A percentile compares a stretch with the other conserved stretches of the same genome.
phyloP scores from a whole-genome alignment of 805 yeast genomes.

The Suhomyces sp. region DNA sequence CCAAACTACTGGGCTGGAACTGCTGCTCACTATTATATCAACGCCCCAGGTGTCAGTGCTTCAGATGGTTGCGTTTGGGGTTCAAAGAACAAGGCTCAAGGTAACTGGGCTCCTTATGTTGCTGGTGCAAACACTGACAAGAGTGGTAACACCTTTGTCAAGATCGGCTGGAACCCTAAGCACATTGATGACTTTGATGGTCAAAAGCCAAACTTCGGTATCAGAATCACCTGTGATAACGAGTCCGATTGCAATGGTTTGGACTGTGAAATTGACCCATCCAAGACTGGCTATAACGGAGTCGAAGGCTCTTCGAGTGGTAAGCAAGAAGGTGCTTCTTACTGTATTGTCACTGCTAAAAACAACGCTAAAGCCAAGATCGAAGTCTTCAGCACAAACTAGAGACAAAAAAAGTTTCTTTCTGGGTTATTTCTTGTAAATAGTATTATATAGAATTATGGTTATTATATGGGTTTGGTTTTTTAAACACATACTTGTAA shows the following conservation, averaged over 20 bases:
- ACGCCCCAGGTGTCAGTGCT: constrained; percentile 76
- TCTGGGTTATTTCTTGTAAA: not conserved
- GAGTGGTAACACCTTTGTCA: constrained; percentile 68
- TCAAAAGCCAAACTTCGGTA: constrained; percentile 63
- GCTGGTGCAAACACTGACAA: constrained; percentile 85
- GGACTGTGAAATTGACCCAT: constrained; percentile 81
- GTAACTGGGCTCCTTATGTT: constrained; percentile 93
- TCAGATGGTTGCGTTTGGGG: constrained; percentile 88
- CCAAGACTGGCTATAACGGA: constrained; percentile 55
- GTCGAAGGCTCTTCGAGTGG: constrained; percentile 46
- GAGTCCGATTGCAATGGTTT: constrained; percentile 67
- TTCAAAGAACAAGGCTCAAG: constrained; percentile 58
- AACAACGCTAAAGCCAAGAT: constrained; percentile 62
- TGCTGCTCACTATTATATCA: constrained; percentile 82
- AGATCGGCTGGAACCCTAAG: constrained; percentile 89
- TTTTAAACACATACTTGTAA: not conserved
- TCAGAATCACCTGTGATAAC: constrained; percentile 71
- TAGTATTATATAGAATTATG: not conserved
- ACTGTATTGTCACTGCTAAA: constrained; percentile 78
- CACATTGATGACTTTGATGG: constrained; percentile 64
- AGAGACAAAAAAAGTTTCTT: not conserved
- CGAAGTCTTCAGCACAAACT: constrained; percentile 53
- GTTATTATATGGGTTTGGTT: constrained; percentile 4
- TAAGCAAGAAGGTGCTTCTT: constrained; percentile 56
- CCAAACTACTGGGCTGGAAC: constrained; percentile 81